Percentiles rank a stretch among this genome's conserved stretches.
These are phyloP conservation scores for Aleurites moluccanus DNA, from an alignment of 441 rosid genomes.

Conservation along the genomic window DNA sequence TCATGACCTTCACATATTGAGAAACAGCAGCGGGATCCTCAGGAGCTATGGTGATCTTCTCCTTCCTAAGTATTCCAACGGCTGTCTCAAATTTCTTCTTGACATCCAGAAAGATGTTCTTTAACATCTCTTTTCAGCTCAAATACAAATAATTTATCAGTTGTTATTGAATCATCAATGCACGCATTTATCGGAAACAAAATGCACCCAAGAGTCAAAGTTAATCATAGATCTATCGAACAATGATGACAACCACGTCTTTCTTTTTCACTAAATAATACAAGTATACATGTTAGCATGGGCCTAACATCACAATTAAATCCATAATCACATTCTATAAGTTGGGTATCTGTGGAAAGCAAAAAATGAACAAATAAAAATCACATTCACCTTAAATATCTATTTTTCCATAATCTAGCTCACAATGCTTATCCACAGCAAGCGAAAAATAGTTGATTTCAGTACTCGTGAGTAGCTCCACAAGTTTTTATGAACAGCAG, in stretches of 20 bases:
- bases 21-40: constrained; percentile 88
- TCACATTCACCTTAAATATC: neutral
- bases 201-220: constrained; percentile 2
- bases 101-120: constrained; percentile 80
- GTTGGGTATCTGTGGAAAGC: neutral
- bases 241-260: neutral
- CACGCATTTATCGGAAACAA: neutral
- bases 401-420: neutral
- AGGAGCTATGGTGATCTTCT: constrained; percentile 87
- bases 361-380: neutral
- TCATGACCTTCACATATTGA: constrained; percentile 87
- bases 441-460: neutral
- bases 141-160: constrained; percentile 26
- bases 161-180: constrained; percentile 13
- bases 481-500: neutral
- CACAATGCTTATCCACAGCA: neutral
- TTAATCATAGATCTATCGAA: neutral
- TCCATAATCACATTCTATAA: neutral
- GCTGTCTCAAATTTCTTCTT: constrained; percentile 86
- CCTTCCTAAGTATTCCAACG: constrained; percentile 69
- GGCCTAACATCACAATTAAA: constrained; percentile 1
- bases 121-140: constrained; percentile 69
- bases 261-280: neutral
- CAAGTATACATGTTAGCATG: neutral
- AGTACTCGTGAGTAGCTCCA: neutral